Evolutionary conservation across 768 basidiomycete genomes (phyloP), one percentile per base, ranked within the genome.

Genomic region (Mycena floridula): DNA sequence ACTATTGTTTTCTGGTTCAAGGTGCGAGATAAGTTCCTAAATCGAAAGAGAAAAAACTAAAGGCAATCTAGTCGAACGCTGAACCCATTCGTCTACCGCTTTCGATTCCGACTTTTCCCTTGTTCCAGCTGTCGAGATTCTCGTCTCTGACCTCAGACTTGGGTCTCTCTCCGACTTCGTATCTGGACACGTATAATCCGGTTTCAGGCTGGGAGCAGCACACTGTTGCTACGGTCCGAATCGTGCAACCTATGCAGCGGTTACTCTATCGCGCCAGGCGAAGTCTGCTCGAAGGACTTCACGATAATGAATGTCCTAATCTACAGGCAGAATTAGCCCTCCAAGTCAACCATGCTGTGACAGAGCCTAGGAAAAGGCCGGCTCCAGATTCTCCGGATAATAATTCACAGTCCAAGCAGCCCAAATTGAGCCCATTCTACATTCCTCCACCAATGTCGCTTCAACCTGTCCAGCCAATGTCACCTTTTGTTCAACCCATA

Each of bases 1-100:
- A 83, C 79, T 2, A 70, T 85, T 47, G 72, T 85, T 42, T 74
- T 83, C 47, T 85, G 82, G 82, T 82, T 82, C 64, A 77, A 81
- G 65, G 78, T 80, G n/a, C n/a, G n/a, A n/a, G n/a, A n/a, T n/a
- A 48, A 51, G 60, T 48, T 27, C 44, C 51, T 43, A 58, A 48
- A 4, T 50, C 43, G 39, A 52, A n/a, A n/a, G n/a, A n/a, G n/a
- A n/a, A n/a, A n/a, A n/a, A n/a, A n/a, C n/a, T n/a, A n/a, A n/a
- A n/a, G n/a, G n/a, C n/a, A n/a, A n/a, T 36, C 22, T 56, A 80
- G 79, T 65, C 72, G 13, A 67, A 69, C 43, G 64, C 62, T 28
- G 74, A 79, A 42, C 81, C 81, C 1, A 69, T 83, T 28, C 69
- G 81, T 2, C 63, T 83, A 21, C 75, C 73, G 16, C 74, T 76